Percentiles rank a stretch among this genome's conserved stretches.
Evolutionary conservation across 192 early-diverging fungal species (phyloP).

Genomic region (Chytriomyces hyalinus): DNA sequence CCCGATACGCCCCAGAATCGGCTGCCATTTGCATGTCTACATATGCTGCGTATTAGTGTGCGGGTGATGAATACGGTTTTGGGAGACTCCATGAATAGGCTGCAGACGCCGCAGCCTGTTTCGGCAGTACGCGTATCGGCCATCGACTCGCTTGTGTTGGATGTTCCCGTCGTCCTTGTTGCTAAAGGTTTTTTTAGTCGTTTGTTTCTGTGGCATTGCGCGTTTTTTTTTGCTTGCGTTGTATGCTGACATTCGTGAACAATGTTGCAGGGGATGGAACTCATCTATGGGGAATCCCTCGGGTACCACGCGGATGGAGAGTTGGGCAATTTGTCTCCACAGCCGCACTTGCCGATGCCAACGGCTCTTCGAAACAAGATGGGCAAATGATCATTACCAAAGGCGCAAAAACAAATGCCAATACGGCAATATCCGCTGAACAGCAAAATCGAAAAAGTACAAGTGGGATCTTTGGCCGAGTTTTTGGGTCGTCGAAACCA

Average conservation of each 20-base stretch:
- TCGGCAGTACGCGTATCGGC: slow-evolving; percentile 20
- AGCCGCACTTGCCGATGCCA: background rate
- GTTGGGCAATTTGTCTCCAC: slow-evolving; percentile 17
- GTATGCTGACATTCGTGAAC: background rate
- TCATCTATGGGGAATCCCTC: slow-evolving; percentile 22
- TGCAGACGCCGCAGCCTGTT: slow-evolving; percentile 8
- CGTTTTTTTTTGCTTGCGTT: background rate
- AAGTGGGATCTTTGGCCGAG: too few relatives aligned
- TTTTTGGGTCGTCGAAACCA: too few relatives aligned
- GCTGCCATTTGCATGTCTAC: slow-evolving; percentile 17
- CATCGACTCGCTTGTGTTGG: slow-evolving; percentile 2
- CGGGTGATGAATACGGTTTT: background rate
- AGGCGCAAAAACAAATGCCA: background rate
- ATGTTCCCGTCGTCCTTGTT: slow-evolving; percentile 25
- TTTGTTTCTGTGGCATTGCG: background rate
- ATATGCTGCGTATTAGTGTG: slow-evolving; percentile 28
- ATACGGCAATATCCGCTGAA: too few relatives aligned
- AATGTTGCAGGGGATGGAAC: background rate
- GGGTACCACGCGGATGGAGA: slow-evolving; percentile 31
- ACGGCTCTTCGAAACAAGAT: background rate
- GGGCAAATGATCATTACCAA: background rate
- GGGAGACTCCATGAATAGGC: background rate
- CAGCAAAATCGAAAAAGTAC: too few relatives aligned
- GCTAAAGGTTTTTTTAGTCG: background rate
- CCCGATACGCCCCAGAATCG: slow-evolving; percentile 29